Evolutionary conservation across 257 asterid species (phyloP), one percentile per base, ranked within the genome.

Genomic region (Fraxinus anomala): DNA sequence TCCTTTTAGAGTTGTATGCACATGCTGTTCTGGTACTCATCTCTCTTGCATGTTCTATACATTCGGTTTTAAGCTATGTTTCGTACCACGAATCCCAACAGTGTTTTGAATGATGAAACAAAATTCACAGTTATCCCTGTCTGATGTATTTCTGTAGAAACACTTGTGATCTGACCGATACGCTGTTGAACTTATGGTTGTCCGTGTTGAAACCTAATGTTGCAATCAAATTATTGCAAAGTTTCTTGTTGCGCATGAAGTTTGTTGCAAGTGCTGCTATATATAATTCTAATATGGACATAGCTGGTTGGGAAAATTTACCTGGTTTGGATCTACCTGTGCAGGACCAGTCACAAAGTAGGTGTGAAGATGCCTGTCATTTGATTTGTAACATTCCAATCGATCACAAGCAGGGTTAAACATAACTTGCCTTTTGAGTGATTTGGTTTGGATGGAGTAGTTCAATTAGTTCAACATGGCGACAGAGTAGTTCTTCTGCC

Each of bases 41-140:
- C 14, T 51, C 23, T 24, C 4, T 19, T 23, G 36, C 44, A 9
- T 1, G 10, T 54, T 40, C 3, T 56, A 2, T 37, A 19, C 12
- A 5, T 30, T 30, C 10, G 4, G 19, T 21, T 70, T 13, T 11
- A 70, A 3, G 11, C 16, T 24, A 11, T 71, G 24, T 21, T 3
- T 24, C 39, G 14, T 1, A 31, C 17, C 14, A 19, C 17, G 13
- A 54, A 16, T 26, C 16, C 16, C 28, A 21, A 6, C 17, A 6
- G 28, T 72, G 8, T 74, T 37, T 82, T 21, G 84, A 44, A 74
- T 83, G 92, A 85, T 76, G 90, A 88, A 68, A 80, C 30, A 68
- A 85, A 75, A 28, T 72, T 83, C 84, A 89, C 89, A 85, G 92
- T 89, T 89, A 89, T 83, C 90, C 87, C 90, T 86, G 89, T 87